A percentile compares a stretch with the other conserved stretches of the same genome.
Evolutionary conservation across 164 flowering plant genomes (phyloP).

Genomic region (Malania oleifera): DNA sequence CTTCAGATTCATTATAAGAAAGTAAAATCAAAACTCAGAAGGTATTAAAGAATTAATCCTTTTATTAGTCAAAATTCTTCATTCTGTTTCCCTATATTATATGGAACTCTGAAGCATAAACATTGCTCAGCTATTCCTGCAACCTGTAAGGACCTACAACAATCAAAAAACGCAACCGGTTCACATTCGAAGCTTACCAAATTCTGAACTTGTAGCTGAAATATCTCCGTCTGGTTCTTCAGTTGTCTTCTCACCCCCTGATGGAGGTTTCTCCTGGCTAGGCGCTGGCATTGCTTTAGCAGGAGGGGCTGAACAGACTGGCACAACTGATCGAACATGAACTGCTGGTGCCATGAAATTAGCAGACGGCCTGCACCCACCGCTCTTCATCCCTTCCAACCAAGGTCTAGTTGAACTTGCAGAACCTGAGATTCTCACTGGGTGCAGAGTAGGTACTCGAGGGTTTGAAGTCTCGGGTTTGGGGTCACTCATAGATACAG

Average conservation of each 20-base stretch:
- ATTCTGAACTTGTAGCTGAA: neutral
- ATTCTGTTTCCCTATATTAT: too few species aligned
- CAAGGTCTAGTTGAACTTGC: conserved; percentile 3
- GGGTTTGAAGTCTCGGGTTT: neutral
- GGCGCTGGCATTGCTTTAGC: conserved; percentile 4
- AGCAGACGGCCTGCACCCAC: conserved; percentile 2
- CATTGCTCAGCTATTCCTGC: too few species aligned
- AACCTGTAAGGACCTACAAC: neutral
- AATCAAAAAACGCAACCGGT: neutral
- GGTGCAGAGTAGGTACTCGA: neutral
- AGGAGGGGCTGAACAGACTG: conserved; percentile 17
- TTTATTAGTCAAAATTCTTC: too few species aligned
- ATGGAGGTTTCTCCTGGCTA: neutral
- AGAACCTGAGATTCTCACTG: neutral
- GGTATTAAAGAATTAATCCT: too few species aligned
- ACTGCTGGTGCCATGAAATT: conserved; percentile 18
- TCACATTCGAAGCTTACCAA: neutral
- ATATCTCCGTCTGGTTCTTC: neutral
- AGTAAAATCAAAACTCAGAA: too few species aligned
- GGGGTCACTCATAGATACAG: neutral
- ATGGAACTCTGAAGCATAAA: too few species aligned
- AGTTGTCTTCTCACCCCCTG: neutral
- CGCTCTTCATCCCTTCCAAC: neutral
- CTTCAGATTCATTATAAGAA: too few species aligned
- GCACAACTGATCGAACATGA: conserved; percentile 15